Evolutionary conservation across 345 rosid species (phyloP).

Genomic region (Eucalyptus sp.): DNA sequence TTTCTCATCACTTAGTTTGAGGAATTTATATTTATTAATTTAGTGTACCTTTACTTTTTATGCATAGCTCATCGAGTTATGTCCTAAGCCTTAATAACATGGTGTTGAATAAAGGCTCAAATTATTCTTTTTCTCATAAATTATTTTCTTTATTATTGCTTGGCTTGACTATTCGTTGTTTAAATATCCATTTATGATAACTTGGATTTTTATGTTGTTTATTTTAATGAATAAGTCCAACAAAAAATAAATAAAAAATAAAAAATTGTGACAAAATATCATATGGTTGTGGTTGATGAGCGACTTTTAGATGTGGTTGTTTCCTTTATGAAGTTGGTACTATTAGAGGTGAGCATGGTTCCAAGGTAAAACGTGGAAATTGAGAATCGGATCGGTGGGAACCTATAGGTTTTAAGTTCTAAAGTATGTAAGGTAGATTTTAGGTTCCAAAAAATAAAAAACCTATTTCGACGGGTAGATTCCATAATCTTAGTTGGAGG

Average conservation of each 20-base stretch:
- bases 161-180: not conserved
- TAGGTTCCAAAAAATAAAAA: too few relatives aligned
- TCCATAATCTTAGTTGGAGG: too few relatives aligned
- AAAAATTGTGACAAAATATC: not conserved
- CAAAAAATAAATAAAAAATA: not conserved
- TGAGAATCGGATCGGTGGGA: accelerated
- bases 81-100: not conserved
- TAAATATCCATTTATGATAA: not conserved
- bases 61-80: not conserved
- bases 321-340: too few relatives aligned
- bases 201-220: not conserved
- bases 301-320: not conserved
- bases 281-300: not conserved
- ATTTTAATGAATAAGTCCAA: not conserved
- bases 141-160: not conserved
- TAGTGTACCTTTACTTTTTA: not conserved
- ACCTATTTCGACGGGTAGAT: accelerated
- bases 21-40: not conserved
- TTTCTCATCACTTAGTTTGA: not conserved
- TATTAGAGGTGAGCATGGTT: too few relatives aligned
- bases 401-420: accelerated
- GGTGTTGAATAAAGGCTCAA: not conserved
- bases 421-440: accelerated
- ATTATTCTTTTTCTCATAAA: not conserved
- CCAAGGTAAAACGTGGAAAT: accelerated